Evolutionary conservation across 2,329 filamentous ascomycete genomes (phyloP), one percentile per base, ranked within the genome.

Genomic region (Fusarium beomiforme): DNA sequence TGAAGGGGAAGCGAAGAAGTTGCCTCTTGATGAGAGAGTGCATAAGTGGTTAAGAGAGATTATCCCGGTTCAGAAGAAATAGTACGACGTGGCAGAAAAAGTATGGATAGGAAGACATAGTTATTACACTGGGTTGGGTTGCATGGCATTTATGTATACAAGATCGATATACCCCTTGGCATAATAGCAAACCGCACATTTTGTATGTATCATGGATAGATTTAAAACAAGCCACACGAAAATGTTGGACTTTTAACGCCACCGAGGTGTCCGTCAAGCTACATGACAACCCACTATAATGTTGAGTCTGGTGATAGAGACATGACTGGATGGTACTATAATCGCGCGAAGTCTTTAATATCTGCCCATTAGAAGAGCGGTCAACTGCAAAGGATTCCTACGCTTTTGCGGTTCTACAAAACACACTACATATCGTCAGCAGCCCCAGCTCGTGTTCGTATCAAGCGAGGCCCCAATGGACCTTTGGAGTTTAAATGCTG

Each of bases 21-120:
- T 73, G 7, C 68, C 68, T 21, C 59, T 76, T 6, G 53, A 73
- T 17, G 74, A 76, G 17, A 75, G 68, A 23, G 74, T 76, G 17
- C 29, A 49, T 19, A 68, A 56, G 43, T 76, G 74, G 74, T 39
- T 76, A 63, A 59, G 64, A n/a, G 73, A 75, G 37, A 60, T 76
- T 29, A 34, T 72, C 34, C 39, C 64, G 17, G 51, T 23, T 31
- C 36, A 67, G 12, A 59, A 29, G 41, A 60, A 59, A 49, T 29
- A 53, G 34, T 26, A 42, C 39, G 24, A 41, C 9, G 46, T 26
- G 43, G 50, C 54, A 56, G 23, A n/a, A n/a, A 59, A 37, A 37
- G 53, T 10, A 50, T 31, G 59, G 43, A 54, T 42, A 26, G 43
- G 23, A 58, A 57, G 61, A 55, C 67, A 51, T 42, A 63, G 65